Evolutionary conservation across 192 early-diverging fungal species (phyloP), one percentile per base, ranked within the genome.

Genomic region (Umbelopsis sp.): DNA sequence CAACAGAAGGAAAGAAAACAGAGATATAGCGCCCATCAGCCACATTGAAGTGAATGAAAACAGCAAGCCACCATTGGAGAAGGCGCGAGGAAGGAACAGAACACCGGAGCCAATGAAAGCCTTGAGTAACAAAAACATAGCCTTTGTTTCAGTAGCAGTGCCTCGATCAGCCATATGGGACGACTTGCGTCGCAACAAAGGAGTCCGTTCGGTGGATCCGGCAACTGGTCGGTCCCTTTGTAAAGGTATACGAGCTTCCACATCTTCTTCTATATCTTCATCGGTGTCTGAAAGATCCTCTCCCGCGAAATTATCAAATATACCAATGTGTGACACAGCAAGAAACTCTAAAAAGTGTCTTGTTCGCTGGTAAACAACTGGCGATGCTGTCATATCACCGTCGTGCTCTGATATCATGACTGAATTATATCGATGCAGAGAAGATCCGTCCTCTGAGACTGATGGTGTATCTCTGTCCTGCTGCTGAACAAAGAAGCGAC

Each of bases 71-170:
- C 91, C 91, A 66, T 90, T 90, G 66, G 83, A 85, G 76, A 93
- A 93, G 0, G 89, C 90, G 47, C 85, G 85, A 44, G 91, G 91
- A n/a, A 92, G 76, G 67, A 92, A 91, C 18, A 92, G 74, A 4
- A 93, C 88, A n/a, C 90, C 90, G 21, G 84, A 88, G 23, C 88
- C 90, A 23, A 92, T 88, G 79, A 92, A 93, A 1, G 92, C 79
- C 70, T 93, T 85, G 65, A 87, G 78, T 20, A 87, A 49, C 66
- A 87, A 72, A 46, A 80, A 80, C 4, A 84, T 13, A 10, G 84
- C 79, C 47, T 86, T 83, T 7, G 68, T 51, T 7, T 78, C 71
- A 16, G 68, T 64, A 16, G 78, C 71, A 45, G 73, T 74, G 18
- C 65, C 70, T 49, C 73, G 71, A 10, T 67, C 78, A 2, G 33